Evolutionary conservation across 2,329 filamentous ascomycete genomes (phyloP).

Genomic region (Aspergillus sp.): DNA sequence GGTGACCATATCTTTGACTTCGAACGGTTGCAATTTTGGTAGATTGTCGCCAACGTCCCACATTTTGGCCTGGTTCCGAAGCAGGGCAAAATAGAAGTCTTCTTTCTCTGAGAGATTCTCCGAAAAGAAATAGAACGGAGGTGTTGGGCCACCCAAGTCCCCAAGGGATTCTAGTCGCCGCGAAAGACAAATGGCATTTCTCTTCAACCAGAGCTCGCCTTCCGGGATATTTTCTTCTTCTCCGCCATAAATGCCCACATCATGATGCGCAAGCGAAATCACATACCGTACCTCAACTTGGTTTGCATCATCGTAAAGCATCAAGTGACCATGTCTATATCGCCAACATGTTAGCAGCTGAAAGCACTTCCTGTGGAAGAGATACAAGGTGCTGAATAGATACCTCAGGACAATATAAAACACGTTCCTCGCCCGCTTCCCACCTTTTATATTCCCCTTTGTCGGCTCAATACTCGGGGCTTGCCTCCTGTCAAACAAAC

Average conservation of each 20-base stretch:
- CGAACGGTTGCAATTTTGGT: constrained; percentile 66
- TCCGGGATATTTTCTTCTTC: constrained; percentile 65
- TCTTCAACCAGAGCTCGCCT: constrained; percentile 90
- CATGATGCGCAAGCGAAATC: constrained; percentile 80
- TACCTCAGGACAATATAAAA: constrained; percentile 88
- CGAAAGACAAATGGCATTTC: constrained; percentile 78
- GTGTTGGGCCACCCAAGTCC: constrained; percentile 53
- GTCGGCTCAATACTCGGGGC: constrained; percentile 46
- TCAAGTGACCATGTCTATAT: constrained; percentile 77
- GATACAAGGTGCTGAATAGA: constrained; percentile 14
- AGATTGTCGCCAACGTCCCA: constrained; percentile 49
- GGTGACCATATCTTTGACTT: constrained; percentile 77
- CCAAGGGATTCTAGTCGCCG: constrained; percentile 50
- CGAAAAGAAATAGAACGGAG: constrained; percentile 88
- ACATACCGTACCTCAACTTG: constrained; percentile 95
- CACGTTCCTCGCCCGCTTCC: constrained; percentile 67
- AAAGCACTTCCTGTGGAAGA: background rate
- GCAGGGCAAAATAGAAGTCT: constrained; percentile 91
- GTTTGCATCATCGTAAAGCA: constrained; percentile 94
- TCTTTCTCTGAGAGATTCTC: constrained; percentile 96
- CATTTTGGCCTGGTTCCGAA: constrained; percentile 71
- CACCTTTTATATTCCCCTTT: constrained; percentile 42
- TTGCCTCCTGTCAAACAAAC: constrained; percentile 78
- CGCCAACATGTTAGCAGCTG: constrained; percentile 9
- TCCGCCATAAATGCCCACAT: constrained; percentile 73